Conservation (phyloP, 129 eudicot species). For the Flaveria linearis region DNA sequence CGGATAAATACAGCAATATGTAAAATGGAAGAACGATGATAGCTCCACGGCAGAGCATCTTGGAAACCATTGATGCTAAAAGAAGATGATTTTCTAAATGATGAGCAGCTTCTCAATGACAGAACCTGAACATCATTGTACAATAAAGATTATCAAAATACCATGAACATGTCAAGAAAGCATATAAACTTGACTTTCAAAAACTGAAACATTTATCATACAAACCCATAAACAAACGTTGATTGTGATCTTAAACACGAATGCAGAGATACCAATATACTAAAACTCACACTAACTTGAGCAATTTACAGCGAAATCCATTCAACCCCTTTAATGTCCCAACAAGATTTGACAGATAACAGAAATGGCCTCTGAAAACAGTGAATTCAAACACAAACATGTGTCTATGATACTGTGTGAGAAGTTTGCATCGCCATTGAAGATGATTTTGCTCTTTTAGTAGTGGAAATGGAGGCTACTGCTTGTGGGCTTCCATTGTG, state of each 20-base stretch:
- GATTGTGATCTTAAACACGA: no score
- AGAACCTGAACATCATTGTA: constrained; percentile 56
- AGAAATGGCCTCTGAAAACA: constrained; percentile 5
- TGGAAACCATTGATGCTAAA: constrained; percentile 41
- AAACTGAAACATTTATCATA: not conserved
- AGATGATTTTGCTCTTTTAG: no score
- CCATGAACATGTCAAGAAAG: constrained; percentile 16
- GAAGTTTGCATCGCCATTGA: no score
- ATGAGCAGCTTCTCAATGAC: constrained; percentile 59
- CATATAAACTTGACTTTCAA: not conserved
- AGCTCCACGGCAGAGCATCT: constrained; percentile 53
- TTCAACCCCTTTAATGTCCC: not conserved
- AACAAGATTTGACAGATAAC: not conserved
- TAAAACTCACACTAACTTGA: not conserved
- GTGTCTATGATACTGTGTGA: constrained; percentile 3
- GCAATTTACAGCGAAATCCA: constrained; percentile 10
- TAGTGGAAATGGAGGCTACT: no score
- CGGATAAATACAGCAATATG: constrained; percentile 52
- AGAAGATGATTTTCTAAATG: constrained; percentile 53
- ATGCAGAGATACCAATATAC: not conserved
- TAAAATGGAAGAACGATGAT: constrained; percentile 41
- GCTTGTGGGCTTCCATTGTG: not conserved
- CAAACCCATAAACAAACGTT: not conserved
- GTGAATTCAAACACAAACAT: not conserved
- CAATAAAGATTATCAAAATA: constrained; percentile 25